Evolutionary conservation across 2,329 filamentous ascomycete species (phyloP).

Genomic region (Tolypocladium nubicola): DNA sequence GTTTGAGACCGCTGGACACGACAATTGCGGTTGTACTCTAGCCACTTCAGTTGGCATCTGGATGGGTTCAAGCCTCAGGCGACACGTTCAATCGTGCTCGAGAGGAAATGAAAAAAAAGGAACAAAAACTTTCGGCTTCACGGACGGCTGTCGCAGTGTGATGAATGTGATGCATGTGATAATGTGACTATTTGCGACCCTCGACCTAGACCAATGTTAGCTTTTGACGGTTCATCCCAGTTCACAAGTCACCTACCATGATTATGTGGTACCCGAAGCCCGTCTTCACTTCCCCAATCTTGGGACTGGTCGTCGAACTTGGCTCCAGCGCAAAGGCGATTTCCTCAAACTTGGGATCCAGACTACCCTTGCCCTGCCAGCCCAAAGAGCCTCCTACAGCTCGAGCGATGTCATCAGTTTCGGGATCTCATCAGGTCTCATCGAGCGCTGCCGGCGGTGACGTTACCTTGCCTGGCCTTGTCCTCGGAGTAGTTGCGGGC

Average conservation of each 20-base stretch:
- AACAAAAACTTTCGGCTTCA: conserved; percentile 12
- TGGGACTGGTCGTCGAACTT: conserved; percentile 54
- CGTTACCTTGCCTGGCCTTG: conserved; percentile 55
- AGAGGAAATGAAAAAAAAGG: conserved; percentile 30
- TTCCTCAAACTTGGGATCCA: conserved; percentile 61
- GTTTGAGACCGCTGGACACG: conserved; percentile 20
- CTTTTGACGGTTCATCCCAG: not conserved
- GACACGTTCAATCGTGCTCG: conserved; percentile 22
- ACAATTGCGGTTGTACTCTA: conserved; percentile 34
- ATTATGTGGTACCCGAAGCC: conserved; percentile 70
- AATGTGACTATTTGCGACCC: conserved; percentile 24
- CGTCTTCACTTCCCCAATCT: conserved; percentile 62
- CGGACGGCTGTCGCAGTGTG: conserved; percentile 1
- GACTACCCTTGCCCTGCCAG: conserved; percentile 58
- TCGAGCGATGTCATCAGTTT: not conserved
- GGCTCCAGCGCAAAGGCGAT: conserved; percentile 59
- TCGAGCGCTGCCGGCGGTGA: not conserved
- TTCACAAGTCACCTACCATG: conserved; percentile 43
- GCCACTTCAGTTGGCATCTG: conserved; percentile 35
- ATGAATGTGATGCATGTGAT: conserved; percentile 1
- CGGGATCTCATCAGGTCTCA: not conserved
- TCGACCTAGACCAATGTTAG: conserved; percentile 20
- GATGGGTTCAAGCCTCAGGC: conserved; percentile 25
- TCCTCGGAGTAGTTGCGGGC: conserved; percentile 65
- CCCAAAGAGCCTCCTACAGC: conserved; percentile 55